Base-by-base conservation (phyloP, 148 eudicot genomes). In the Fagopyrum esculentum region DNA sequence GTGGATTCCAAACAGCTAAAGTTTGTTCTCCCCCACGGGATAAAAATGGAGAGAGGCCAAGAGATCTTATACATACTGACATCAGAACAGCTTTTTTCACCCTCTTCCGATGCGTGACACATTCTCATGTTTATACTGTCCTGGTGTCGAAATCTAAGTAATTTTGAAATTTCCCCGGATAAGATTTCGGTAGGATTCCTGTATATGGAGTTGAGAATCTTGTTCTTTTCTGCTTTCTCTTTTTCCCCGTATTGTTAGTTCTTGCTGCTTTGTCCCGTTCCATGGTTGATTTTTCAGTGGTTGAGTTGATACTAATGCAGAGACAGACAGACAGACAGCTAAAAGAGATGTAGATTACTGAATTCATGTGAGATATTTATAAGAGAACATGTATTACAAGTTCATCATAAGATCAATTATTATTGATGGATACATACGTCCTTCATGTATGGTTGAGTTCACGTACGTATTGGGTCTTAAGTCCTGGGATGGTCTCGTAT, bases 141-240 rank as follows among this genome's bases (percentile, higher is more conserved):
- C 40, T 2, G 40, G 40, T 35, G 40, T 35, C 40, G 40, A 35
- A 35, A 35, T 35, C 40, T 35, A 35, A 35, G 40, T 35, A 35
- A 35, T 35, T 35, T 35, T 35, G 3, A 13, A 52, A 52, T 2
- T 16, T 3, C n/a, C 2, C 43, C 3, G 68, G 68, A 61, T 61
- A 61, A 61, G 68, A 61, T 26, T 61, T 61, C 4, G 68, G 68
- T 61, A 61, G 19, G 66, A 30, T 60, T 60, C 66, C 19, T 60
- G 66, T 8, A 60, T 56, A 4, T 61, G 68, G 68, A 61, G 68
- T 61, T 61, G 68, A 61, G 68, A 61, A 61, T 61, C 68, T 61
- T 26, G 68, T 61, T 61, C 68, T 61, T 4, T 26, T 61, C 2
- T 29, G 22, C 30, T 9, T 6, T 9, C 3, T 6, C 1, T 22